Base-by-base conservation (phyloP, 2,329 filamentous ascomycete genomes). In the Clonostachys sp. region DNA sequence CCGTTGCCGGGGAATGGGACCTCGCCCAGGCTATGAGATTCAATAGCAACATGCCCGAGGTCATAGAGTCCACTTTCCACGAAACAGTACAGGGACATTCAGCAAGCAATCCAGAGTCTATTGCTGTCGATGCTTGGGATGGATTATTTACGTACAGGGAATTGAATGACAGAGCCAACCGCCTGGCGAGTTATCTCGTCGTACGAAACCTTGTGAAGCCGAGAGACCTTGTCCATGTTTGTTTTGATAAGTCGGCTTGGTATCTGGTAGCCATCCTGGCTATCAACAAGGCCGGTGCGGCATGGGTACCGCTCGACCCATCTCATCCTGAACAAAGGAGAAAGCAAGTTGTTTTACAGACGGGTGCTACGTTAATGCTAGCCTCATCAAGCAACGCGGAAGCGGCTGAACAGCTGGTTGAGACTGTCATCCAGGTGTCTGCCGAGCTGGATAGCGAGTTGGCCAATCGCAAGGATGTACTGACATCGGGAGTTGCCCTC, bases 61-160 rank as follows among this genome's bases (percentile, higher is more conserved):
- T 48, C 17, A 16, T 48, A 14, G 41, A 47, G 7, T 10, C 52
- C n/a, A 65, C 62, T 46, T 68, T 71, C 59, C 68, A 72, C 44
- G 64, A 68, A 33, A 49, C 70, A 44, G 59, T 72, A 41, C 59
- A 60, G 5, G 59, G 64, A 16, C 63, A 64, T 43, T 65, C 64
- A 16, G 50, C 45, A 12, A 55, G 53, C 30, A 53, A 56, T 4
- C 67, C 69, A 1, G 47, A 52, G 12, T 54, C 59, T 6, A 14
- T 34, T n/a, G 70, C 71, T 16, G 61, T 73, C 35, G 54, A 65
- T 36, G 67, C 70, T 2, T 72, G 67, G 67, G 70, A 73, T 49
- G 70, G 64, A 13, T 47, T 55, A 40, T 64, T 66, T 47, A 70
- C 67, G 5, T 73, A 72, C 46, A 44, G 53, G 36, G 61, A 73